Evolutionary conservation across 2,329 filamentous ascomycete genomes (phyloP).

Genomic region (Colletotrichum sp.): DNA sequence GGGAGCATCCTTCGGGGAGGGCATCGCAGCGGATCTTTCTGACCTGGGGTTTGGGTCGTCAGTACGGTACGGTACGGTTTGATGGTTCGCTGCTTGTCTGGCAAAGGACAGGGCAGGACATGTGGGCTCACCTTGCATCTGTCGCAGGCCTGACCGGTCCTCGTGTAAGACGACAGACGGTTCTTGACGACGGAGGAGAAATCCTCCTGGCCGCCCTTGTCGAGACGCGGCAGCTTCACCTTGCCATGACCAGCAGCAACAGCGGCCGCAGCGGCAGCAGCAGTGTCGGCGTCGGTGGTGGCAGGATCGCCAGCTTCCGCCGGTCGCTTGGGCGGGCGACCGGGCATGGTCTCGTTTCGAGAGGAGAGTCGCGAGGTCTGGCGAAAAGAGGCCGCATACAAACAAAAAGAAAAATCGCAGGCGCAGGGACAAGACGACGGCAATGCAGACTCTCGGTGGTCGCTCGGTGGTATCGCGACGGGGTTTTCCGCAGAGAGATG

Average conservation of each 20-base stretch:
- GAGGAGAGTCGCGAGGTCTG: not conserved
- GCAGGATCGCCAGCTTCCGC: constrained; percentile 41
- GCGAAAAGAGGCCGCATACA: not conserved
- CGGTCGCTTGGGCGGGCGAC: constrained; percentile 49
- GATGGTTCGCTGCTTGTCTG: not conserved
- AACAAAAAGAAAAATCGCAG: not conserved
- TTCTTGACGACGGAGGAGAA: constrained; percentile 63
- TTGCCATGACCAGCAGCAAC: constrained; percentile 33
- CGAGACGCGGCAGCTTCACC: constrained; percentile 54
- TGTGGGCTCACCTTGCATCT: constrained; percentile 74
- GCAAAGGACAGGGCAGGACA: not conserved
- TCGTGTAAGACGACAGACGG: constrained; percentile 59
- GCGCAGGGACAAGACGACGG: not conserved
- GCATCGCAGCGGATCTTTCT: constrained; percentile 90
- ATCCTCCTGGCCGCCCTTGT: constrained; percentile 49
- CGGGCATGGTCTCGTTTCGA: constrained; percentile 27
- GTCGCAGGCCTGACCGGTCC: constrained; percentile 87
- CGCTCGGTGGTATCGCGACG: constrained; percentile 5
- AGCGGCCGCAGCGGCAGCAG: not conserved
- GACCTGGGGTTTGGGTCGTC: constrained; percentile 51
- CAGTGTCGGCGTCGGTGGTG: constrained; percentile 21
- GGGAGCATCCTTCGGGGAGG: constrained; percentile 79
- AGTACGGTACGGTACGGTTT: not conserved
- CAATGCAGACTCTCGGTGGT: not conserved
- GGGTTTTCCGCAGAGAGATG: constrained; percentile 14